Base-by-base conservation (phyloP, 139 green algal species). In the Coelastrella sp. region DNA sequence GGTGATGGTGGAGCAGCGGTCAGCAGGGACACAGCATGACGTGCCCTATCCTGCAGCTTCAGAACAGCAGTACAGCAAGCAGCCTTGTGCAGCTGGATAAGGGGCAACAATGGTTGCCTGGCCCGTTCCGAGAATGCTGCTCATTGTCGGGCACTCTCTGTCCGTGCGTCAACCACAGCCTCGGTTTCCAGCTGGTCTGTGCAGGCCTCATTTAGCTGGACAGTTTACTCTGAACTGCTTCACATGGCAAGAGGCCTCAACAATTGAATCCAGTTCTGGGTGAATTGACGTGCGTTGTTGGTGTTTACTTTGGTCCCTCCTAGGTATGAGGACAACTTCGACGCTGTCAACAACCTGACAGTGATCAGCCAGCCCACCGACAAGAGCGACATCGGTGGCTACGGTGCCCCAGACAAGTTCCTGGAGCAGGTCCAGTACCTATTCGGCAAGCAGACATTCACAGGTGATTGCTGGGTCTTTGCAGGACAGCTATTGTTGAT, bases 291-390 rank as follows among this genome's bases (percentile, higher is more conserved):
- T 47, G 32, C 32, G 1, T 47, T 47, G n/a, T 47, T 47, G 32
- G 32, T 47, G 32, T 47, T 47, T 47, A 47, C n/a, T n/a, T 47
- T 47, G 32, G 32, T 47, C 1, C 32, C 32, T 47, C 32, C 32
- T 47, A 97, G 95, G 76, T 99, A 98, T 90, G 97, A 99, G 95
- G 98, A 99, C 96, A 99, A 99, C 96, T 95, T 94, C 90, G 97
- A 99, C 79, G 94, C 95, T 66, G 96, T 98, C 56, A 98, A 98
- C 96, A 98, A 99, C 95, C 54, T 99, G 66, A 59, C 94, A 16
- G 96, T 99, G 20, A 94, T 98, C 57, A 91, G 87, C 32, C 89
- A 96, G 78, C 91, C 92, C 83, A 95, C 96, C 3, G 92, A 90
- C 95, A 99, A 98, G 94, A 91, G 61, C 85, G 94, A 64, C 91